Base-by-base conservation (phyloP, 192 early-diverging fungal species). In the Coemansia sp. region DNA sequence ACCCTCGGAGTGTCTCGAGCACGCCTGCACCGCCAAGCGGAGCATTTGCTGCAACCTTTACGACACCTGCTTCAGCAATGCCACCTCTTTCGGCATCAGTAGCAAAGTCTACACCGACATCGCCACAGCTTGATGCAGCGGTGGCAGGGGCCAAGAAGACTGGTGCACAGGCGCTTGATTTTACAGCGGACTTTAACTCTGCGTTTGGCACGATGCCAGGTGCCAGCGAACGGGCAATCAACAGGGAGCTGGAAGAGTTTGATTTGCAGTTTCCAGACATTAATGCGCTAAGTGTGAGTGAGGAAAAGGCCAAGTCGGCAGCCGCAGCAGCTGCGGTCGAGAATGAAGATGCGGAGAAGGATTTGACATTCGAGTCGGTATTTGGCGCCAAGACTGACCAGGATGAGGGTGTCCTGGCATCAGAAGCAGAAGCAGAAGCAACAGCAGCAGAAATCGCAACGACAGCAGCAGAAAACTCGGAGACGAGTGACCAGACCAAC, bases 321-420 rank as follows among this genome's bases (percentile, higher is more conserved):
- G 60, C 61, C n/a, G 66, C 56, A 42, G 56, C 60, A 12, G 56
- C 55, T 5, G 25, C 33, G n/a, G 61, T 20, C 6, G 36, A 30
- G 1, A 30, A 20, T n/a, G 52, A 60, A 11, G 57, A 66, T 38
- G n/a, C 45, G 18, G 63, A 59, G 30, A 48, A 67, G 10, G 73
- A 68, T 12, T 48, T 82, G 71, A 82, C 79, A 4, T 82, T 82
- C 59, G 79, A 82, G 57, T 76, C 79, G 18, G 73, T 82, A 60
- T 82, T 82, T 76, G 79, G 79, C 4, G 12, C 61, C 34, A 42
- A 22, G 2, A 48, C 2, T 4, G 60, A 30, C 25, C 66, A 5
- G 63, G 65, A 34, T 56, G 65, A 29, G 55, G 48, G n/a, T 45
- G 11, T 5, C 17, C 10, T 17, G 48, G 17, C 33, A 7, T 1